Conservation (phyloP, 2,329 filamentous ascomycete genomes). For the Akanthomyces muscarius region DNA sequence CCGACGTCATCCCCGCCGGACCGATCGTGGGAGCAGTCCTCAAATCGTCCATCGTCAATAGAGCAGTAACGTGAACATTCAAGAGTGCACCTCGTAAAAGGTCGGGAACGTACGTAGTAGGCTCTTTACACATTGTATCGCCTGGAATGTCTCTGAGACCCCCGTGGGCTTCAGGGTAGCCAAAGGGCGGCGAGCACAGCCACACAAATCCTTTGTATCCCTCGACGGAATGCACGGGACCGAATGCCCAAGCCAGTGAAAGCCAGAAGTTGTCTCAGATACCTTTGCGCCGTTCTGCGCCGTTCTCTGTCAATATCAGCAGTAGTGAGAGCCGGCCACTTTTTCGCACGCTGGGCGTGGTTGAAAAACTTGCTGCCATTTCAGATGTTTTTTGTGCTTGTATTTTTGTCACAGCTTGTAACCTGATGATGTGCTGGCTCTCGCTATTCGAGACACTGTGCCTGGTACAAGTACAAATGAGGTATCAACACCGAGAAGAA, state of each 20-base stretch:
- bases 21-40: too few relatives aligned
- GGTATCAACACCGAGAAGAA: constrained; percentile 25
- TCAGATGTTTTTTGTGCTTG: background rate
- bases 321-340: too few relatives aligned
- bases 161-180: background rate
- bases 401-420: background rate
- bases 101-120: constrained; percentile 4
- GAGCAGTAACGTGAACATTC: background rate
- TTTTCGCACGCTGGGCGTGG: background rate
- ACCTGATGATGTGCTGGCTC: background rate
- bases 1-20: background rate
- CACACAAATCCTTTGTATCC: background rate
- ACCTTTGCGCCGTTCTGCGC: background rate
- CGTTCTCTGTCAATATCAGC: background rate
- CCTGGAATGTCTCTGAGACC: constrained; percentile 7
- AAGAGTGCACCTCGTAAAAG: background rate
- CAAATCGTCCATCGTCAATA: background rate
- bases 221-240: background rate
- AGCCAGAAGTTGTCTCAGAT: background rate
- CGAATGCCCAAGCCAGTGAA: background rate
- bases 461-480: constrained; percentile 16
- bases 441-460: constrained; percentile 8
- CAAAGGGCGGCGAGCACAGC: background rate
- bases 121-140: background rate
- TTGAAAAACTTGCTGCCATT: background rate